phyloP scores from a whole-genome alignment of 2,329 filamentous ascomycete species.

The Aspergillus quadrilineatus region DNA sequence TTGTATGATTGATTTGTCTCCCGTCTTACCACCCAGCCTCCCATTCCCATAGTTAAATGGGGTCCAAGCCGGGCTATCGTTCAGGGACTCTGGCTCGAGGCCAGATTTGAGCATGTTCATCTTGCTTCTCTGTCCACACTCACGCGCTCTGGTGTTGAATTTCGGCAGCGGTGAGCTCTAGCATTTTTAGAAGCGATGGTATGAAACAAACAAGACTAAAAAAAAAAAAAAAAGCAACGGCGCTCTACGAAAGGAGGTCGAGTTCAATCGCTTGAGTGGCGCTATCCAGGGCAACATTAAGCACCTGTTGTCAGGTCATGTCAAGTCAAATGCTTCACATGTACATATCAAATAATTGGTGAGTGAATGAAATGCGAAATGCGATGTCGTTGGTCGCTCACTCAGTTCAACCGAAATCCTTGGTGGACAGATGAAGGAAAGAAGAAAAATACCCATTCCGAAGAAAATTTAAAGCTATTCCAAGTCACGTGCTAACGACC shows the following conservation, averaged over 20 bases:
- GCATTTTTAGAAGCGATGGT: conserved; percentile 50
- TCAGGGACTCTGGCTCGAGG: conserved; percentile 35
- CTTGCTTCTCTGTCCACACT: conserved; percentile 61
- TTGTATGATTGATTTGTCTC: conserved; percentile 36
- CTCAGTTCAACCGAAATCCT: not conserved
- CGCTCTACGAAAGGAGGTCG: not conserved
- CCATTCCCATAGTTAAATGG: conserved; percentile 49
- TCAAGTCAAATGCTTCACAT: not conserved
- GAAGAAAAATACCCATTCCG: conserved; percentile 3
- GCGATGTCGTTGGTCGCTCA: not conserved
- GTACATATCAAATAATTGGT: not conserved
- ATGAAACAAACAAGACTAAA: not conserved
- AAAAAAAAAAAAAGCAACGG: not conserved
- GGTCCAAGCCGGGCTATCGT: conserved; percentile 41
- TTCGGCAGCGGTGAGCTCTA: conserved; percentile 57
- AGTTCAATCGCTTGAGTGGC: not conserved
- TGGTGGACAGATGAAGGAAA: not conserved
- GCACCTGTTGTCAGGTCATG: not conserved
- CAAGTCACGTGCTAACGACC: conserved; percentile 13
- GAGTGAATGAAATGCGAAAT: too few species aligned
- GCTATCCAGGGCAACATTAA: conserved; percentile 12
- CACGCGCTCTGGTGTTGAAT: conserved; percentile 49
- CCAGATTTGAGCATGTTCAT: conserved; percentile 39
- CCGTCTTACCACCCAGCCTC: conserved; percentile 41
- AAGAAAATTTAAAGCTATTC: not conserved